Base-by-base conservation (phyloP, 1,284 basidiomycete genomes). In the Tilletiopsis washingtonensis region DNA sequence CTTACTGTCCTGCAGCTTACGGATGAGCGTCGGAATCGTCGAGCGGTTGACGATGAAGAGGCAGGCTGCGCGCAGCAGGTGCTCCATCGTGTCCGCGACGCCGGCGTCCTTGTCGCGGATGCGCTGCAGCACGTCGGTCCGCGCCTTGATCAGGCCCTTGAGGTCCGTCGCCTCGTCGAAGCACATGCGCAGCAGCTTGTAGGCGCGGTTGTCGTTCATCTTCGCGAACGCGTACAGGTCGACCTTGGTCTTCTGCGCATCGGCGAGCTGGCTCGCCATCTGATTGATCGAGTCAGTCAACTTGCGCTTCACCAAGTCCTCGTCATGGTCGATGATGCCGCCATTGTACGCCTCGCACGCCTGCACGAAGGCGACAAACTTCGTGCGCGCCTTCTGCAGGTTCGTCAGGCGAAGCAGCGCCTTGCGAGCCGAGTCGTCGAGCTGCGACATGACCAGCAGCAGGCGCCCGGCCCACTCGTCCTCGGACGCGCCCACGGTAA, bases 391-490 rank as follows among this genome's bases (percentile, higher is more conserved):
- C 14, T 50, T 38, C 38, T 59, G 62, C 41, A 70, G 59, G 43
- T 69, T 69, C n/a, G 83, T 82, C 49, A 89, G 71, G 5, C 71
- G 72, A 24, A 88, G 69, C 32, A 94, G 67, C 0, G 78, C 77
- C 43, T 79, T 80, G 38, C 82, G 75, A 0, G 51, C 59, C 23
- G 15, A 11, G 12, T 67, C 57, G 1, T 63, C 56, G n/a, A 94
- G 74, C 58, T 80, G 80, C 39, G 79, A 78, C 78, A 90, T 83
- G 1, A 85, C 84, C 19, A 80, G 79, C 15, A 97, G 76, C 27
- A 97, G 74, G 17, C 84, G 79, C 61, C 93, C 88, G 0, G 85
- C 86, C 91, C 91, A 97, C 61, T 91, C 88, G 57, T 77, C 77
- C 15, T 74, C 64, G 4, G 85, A 15, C n/a, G 39, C 29, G 24